Base-by-base conservation (phyloP, 768 basidiomycete genomes). In the Russula emetica region DNA sequence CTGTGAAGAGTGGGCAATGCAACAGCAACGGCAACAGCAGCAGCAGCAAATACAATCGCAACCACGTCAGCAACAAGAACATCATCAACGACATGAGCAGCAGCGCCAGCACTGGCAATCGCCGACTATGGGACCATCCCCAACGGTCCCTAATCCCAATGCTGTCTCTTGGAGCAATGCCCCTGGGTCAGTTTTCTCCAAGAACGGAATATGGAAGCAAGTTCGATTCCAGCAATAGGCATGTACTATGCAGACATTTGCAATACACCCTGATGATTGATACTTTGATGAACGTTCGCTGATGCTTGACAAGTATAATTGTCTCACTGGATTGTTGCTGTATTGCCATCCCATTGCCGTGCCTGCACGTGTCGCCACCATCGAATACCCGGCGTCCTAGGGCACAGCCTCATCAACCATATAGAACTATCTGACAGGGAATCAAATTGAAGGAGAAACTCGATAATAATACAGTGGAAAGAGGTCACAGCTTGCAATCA, bases 171-270 rank as follows among this genome's bases (percentile, higher is more conserved):
- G 47, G 63, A 51, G 38, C 54, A 51, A 45, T 22, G 54, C 54
- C n/a, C 47, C 32, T n/a, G 42, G 54, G 6, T n/a, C 47, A 14
- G 24, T 16, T 9, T 20, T 52, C 18, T 10, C 18, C 5, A 49
- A 38, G 20, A 30, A 38, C 5, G 55, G 28, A 52, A 36, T 30
- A 34, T 38, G 11, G 40, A 16, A 42, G 36, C 36, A 24, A 26
- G 42, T 42, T 44, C 54, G 20, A 44, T 61, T 36, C 38, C 20
- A 28, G 32, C 20, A 42, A 36, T 61, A 65, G 59, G 28, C 30
- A 34, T 65, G 63, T 64, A 64, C 28, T 55, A 56, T 53, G 34
- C 63, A 60, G 34, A 24, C 16, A 10, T 51, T 24, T 60, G 42
- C 40, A 61, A 65, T 64, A 56, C 55, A 64, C 18, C 38, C 9